These are phyloP conservation scores for Alternaria brassicae DNA, from an alignment of 2,329 filamentous ascomycete genomes.

Conservation along the genomic window DNA sequence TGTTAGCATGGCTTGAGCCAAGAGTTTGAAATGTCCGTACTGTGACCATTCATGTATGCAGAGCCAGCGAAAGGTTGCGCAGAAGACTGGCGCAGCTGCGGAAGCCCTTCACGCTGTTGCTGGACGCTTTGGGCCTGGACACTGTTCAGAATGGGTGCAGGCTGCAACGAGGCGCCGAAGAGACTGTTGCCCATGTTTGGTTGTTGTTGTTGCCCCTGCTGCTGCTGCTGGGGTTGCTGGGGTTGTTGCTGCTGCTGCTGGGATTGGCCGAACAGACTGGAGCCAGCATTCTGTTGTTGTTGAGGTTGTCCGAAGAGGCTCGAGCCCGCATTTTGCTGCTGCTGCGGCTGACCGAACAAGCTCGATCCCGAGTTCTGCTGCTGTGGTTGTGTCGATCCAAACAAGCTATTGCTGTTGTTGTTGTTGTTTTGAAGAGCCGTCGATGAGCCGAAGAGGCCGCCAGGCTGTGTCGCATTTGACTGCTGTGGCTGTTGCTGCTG, in stretches of 20 bases:
- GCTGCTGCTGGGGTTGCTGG: slow-evolving; percentile 34
- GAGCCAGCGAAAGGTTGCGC: slow-evolving; percentile 36
- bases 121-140: slow-evolving; percentile 46
- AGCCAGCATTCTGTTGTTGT: slow-evolving; percentile 48
- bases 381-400: slow-evolving; percentile 24
- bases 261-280: slow-evolving; percentile 50
- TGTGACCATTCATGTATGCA: slow-evolving; percentile 35
- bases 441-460: slow-evolving; percentile 30
- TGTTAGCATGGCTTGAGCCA: slow-evolving; percentile 18
- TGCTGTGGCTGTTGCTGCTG: slow-evolving; percentile 33
- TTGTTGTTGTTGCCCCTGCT: slow-evolving; percentile 50
- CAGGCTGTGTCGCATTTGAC: slow-evolving; percentile 18
- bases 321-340: slow-evolving; percentile 49
- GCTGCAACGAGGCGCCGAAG: slow-evolving; percentile 46
- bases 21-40: slow-evolving; percentile 23
- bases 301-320: slow-evolving; percentile 47
- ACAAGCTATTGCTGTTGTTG: slow-evolving; percentile 15
- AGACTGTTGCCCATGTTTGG: slow-evolving; percentile 51
- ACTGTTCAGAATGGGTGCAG: slow-evolving; percentile 39
- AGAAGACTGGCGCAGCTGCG: slow-evolving; percentile 44
- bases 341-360: slow-evolving; percentile 33
- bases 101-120: slow-evolving; percentile 47
- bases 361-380: slow-evolving; percentile 12
- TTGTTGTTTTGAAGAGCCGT: slow-evolving; percentile 38
- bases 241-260: slow-evolving; percentile 49